Evolutionary conservation across 768 basidiomycete species (phyloP), one percentile per base, ranked within the genome.

Genomic region (Dioszegia hungarica): DNA sequence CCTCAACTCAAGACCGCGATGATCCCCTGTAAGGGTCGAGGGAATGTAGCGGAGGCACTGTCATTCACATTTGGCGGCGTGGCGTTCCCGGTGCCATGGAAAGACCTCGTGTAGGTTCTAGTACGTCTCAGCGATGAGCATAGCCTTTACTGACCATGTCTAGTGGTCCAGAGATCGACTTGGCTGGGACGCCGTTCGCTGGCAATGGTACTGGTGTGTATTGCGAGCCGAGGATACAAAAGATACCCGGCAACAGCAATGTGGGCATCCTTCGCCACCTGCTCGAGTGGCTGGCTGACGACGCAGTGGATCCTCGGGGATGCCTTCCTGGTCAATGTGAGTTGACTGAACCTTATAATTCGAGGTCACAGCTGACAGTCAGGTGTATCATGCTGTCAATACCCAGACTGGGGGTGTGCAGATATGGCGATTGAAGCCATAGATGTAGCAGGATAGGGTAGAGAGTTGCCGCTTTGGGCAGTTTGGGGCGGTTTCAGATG

Each of bases 371-470:
- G 49, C 34, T 51, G 49, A 51, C 39, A 1, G 6, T 20, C 36
- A 51, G 49, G 49, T 51, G 8, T 51, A 51, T 17, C 49, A 51
- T 24, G 49, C 49, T 27, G n/a, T 51, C 17, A 51, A 51, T n/a
- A 51, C 49, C 25, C 49, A 51, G n/a, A 51, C 49, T 12, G 49
- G 49, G 2, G 49, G 17, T 25, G 49, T 51, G 19, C 49, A 51
- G 49, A 17, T 51, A 12, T 51, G 49, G 49, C 19, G 49, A 12
- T 15, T 47, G 29, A 28, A 14, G 14, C 14, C 4, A 31, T 47
- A 28, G 36, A 19, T 4, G 29, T 34, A 17, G 46, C 25, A 25
- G 44, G 44, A 22, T 11, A 8, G 25, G 22, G 27, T 10, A 17
- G 17, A 33, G 25, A 47, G 4, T 5, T 44, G 20, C 45, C 28